Evolutionary conservation across 2,329 filamentous ascomycete genomes (phyloP), one percentile per base, ranked within the genome.

Genomic region (Xylariales sp.): DNA sequence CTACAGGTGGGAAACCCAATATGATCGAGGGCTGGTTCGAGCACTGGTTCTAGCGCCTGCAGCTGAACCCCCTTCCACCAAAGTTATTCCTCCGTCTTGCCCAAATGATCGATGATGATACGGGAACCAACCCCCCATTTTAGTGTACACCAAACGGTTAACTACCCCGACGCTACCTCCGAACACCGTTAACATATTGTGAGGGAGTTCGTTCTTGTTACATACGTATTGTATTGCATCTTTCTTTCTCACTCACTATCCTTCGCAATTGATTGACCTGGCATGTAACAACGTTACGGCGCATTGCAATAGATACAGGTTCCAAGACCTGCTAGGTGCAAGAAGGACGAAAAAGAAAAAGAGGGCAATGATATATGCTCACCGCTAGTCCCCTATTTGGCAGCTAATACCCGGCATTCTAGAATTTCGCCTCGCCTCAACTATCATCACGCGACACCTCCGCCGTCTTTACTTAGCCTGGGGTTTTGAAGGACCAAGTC

Each of bases 161-260:
- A 56, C 36, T 43, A 16, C 52, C 41, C 67, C 64, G 63, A 67
- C 63, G 45, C 63, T 55, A 61, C 41, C 41, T 46, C 49, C 39
- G 3, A 55, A 12, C 32, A 41, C 39, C 39, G 14, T 14, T 12
- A 5, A 12, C 10, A 4, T 41, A 1, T 10, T 41, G 3, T 14
- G 39, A 14, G 39, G 12, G 10, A 41, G 39, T 10, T 39, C 8
- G 12, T 39, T 39, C 8, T 39, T 39, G 36, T 10, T 10, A 39
- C 36, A 39, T 39, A 10, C 36, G 34, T 39, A 39, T 10, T 3
- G 36, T 39, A 39, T 10, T 10, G 36, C 6, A 39, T 39, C 36
- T 10, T 39, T 39, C 36, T 39, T n/a, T n/a, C n/a, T n/a, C n/a
- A n/a, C n/a, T n/a, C 36, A 39, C 36, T 39, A 39, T 10, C 36